Conservation (phyloP, 1,284 basidiomycete genomes). For the Xerocomus nothofagi region DNA sequence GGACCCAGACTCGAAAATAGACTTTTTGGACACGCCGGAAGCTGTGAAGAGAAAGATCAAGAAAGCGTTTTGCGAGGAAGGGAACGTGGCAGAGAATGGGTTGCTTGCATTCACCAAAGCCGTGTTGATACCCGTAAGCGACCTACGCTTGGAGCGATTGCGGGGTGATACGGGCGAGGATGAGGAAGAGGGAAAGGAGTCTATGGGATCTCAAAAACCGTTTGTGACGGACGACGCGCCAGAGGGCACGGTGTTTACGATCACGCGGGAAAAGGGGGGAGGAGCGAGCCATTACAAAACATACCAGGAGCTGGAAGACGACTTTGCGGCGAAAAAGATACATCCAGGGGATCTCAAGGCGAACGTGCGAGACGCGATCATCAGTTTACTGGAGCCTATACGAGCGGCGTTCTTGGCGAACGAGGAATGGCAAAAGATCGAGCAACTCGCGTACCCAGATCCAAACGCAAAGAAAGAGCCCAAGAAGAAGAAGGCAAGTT, state of each 20-base stretch:
- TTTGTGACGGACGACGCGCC: conserved; percentile 73
- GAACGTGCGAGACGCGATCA: conserved; percentile 78
- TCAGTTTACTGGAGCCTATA: conserved; percentile 81
- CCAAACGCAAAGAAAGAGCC: conserved; percentile 61
- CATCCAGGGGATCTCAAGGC: conserved; percentile 93
- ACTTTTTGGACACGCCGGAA: conserved; percentile 91
- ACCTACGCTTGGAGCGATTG: conserved; percentile 64
- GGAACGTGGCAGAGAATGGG: conserved; percentile 90
- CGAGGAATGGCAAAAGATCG: conserved; percentile 81
- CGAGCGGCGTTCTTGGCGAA: conserved; percentile 73
- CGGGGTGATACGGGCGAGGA: conserved; percentile 44
- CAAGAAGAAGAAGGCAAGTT: conserved; percentile 61
- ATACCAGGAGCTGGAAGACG: conserved; percentile 71
- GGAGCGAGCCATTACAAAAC: conserved; percentile 75
- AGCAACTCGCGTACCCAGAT: conserved; percentile 84
- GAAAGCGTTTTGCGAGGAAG: conserved; percentile 91
- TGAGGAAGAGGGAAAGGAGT: conserved; percentile 41
- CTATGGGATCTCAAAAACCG: conserved; percentile 45
- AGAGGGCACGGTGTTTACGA: conserved; percentile 80
- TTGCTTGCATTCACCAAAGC: conserved; percentile 87
- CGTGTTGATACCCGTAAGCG: conserved; percentile 88
- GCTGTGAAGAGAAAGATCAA: conserved; percentile 90
- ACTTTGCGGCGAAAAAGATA: conserved; percentile 75
- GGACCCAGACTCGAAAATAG: conserved; percentile 96
- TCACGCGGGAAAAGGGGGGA: conserved; percentile 76